Conservation (phyloP, 139 green algal genomes). For the Chlamydomonas urium region DNA sequence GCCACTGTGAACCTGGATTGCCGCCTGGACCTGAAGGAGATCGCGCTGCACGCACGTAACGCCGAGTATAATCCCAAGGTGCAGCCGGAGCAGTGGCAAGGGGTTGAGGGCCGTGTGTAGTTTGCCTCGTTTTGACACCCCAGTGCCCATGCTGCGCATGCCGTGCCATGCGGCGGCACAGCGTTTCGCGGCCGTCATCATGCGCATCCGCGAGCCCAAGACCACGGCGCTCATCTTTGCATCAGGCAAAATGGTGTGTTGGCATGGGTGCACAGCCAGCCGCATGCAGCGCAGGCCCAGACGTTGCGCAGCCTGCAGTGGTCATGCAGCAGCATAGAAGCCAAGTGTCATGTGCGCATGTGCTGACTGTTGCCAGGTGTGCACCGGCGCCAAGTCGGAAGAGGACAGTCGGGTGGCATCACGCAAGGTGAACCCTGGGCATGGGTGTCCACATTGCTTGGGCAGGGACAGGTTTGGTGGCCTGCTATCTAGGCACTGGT, state of each 20-base stretch:
- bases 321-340: not conserved
- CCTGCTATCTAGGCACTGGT: too few species aligned
- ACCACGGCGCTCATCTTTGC: constrained; percentile 98
- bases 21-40: constrained; percentile 92
- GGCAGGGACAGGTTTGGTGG: too few species aligned
- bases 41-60: constrained; percentile 94
- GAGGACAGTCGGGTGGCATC: constrained; percentile 41
- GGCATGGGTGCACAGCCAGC: not conserved
- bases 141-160: too few species aligned
- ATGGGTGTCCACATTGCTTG: too few species aligned
- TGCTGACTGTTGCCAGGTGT: constrained; percentile 57
- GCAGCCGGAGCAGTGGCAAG: too few species aligned
- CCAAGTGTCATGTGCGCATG: not conserved
- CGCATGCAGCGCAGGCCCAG: not conserved
- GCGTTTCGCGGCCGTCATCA: constrained; percentile 98
- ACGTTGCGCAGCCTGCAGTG: too few species aligned
- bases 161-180: constrained; percentile 45
- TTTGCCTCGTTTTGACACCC: too few species aligned
- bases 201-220: constrained; percentile 97
- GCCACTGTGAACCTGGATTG: constrained; percentile 93
- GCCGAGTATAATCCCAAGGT: constrained; percentile 99
- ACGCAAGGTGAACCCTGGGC: constrained; percentile 24
- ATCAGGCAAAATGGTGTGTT: constrained; percentile 95
- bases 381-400: constrained; percentile 90
- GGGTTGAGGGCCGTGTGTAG: too few species aligned